Conservation (phyloP, 148 eudicot genomes). For the Polygonum maritimum region DNA sequence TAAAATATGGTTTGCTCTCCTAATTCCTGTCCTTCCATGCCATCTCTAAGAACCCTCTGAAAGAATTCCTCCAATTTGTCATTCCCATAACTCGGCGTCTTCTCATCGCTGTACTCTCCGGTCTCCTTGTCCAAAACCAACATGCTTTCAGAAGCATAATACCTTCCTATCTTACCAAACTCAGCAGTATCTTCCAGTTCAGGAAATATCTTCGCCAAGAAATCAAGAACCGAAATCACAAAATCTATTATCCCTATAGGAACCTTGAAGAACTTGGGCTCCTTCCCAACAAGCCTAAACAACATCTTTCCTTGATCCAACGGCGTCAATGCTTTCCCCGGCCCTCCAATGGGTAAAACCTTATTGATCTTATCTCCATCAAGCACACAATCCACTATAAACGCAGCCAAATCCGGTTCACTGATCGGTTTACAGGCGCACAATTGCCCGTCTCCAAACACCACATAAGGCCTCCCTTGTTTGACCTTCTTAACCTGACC, state of each 20-base stretch:
- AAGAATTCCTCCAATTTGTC: conserved; percentile 92
- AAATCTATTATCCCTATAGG: conserved; percentile 88
- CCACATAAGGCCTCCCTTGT: conserved; percentile 84
- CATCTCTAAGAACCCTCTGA: conserved; percentile 61
- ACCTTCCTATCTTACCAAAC: conserved; percentile 91
- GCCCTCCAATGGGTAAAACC: conserved; percentile 86
- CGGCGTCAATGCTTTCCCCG: conserved; percentile 80
- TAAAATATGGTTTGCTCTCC: conserved; percentile 73
- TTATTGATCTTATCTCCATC: conserved; percentile 51
- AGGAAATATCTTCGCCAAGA: conserved; percentile 64
- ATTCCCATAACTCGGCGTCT: conserved; percentile 80
- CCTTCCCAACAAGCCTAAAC: conserved; percentile 51
- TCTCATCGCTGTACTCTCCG: conserved; percentile 67
- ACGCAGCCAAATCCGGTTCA: conserved; percentile 73
- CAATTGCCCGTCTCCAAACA: conserved; percentile 83
- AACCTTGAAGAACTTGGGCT: conserved; percentile 82
- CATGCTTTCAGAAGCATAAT: conserved; percentile 98
- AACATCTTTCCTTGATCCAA: conserved; percentile 90
- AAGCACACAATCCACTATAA: conserved; percentile 72
- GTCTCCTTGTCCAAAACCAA: conserved; percentile 72
- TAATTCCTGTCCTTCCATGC: conserved; percentile 90
- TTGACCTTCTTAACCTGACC: conserved; percentile 82
- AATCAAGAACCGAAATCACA: conserved; percentile 74
- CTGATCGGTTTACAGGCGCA: conserved; percentile 96
- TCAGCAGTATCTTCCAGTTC: conserved; percentile 76